Conservation (phyloP, 148 eudicot genomes). For the Rhododendron mucronatum region DNA sequence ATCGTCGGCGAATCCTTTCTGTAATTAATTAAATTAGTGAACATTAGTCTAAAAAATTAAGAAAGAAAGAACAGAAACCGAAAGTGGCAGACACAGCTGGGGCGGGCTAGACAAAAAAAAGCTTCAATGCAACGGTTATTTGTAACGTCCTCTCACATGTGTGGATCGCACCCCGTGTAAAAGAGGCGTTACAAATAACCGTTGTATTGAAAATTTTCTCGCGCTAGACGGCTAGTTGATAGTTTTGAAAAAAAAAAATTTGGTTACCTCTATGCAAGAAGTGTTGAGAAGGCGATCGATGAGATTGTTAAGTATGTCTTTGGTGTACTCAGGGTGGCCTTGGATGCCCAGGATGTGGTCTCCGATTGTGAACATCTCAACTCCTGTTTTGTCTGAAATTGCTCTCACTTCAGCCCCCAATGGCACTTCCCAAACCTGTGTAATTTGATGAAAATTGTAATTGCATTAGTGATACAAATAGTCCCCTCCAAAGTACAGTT, state of each 20-base stretch:
- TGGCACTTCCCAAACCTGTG: slow-evolving; percentile 64
- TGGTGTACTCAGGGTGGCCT: slow-evolving; percentile 84
- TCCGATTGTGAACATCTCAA: slow-evolving; percentile 71
- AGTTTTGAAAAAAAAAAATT: background rate
- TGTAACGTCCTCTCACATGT: no score
- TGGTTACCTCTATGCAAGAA: slow-evolving; percentile 33
- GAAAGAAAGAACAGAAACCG: background rate
- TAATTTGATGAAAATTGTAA: background rate
- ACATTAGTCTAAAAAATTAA: background rate
- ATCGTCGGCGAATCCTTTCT: slow-evolving; percentile 43
- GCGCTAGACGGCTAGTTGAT: background rate
- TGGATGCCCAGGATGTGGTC: slow-evolving; percentile 66
- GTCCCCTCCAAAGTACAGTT: background rate
- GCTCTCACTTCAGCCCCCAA: slow-evolving; percentile 52
- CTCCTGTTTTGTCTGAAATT: slow-evolving; percentile 61
- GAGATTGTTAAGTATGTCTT: slow-evolving; percentile 54
- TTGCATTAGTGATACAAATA: background rate
- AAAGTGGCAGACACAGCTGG: background rate
- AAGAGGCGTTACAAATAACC: no score
- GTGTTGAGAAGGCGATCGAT: slow-evolving; percentile 43
- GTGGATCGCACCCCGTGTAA: no score
- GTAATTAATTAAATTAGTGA: background rate
- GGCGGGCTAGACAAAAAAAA: no score
- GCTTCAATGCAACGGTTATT: no score
- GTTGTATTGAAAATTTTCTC: no score